Evolutionary conservation across 495 filamentous ascomycete genomes (phyloP), one percentile per base, ranked within the genome.

Genomic region (Chaetomium cochliodes): DNA sequence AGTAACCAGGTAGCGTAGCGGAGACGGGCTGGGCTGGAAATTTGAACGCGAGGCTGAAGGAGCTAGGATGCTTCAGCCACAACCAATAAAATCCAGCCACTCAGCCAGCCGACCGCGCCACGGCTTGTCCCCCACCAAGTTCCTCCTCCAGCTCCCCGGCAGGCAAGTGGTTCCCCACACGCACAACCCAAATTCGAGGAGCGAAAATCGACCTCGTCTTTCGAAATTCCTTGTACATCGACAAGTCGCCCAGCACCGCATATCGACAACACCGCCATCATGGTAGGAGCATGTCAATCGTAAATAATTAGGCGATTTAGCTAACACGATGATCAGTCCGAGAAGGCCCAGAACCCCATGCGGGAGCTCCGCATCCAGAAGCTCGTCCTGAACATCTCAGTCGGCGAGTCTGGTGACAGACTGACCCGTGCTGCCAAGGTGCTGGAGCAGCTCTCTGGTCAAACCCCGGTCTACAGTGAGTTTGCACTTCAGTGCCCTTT

Each of bases 321-420:
- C 63, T 73, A 75, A 71, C 72, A 75, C 69, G 65, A 73, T 46
- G 62, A 59, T 49, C 62, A 80, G 77, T 77, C 80, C 79, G 85
- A 92, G 77, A 93, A 98, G 85, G 83, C 83, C 81, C 82, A 85
- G 74, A 98, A 98, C 87, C 93, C 94, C 82, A 98, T 98, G 96
- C 90, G 92, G 83, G 93, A 98, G 85, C 91, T 99, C 78, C 90
- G 92, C 84, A 96, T 99, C 84, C 92, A 97, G 84, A 99, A 99
- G 87, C 92, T 99, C 82, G 94, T 98, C 79, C 93, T 99, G 77
- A 99, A 99, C 88, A 99, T 99, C 86, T 96, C 89, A 65, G 96
- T 99, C 79, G 96, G 96, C 83, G 96, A 99, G 86, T 98, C 96
- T 87, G 96, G 96, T 88, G 96, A 99, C 82, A 96, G 96, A 89